Conservation (phyloP, 768 basidiomycete species). For the Chlorophyllum brunneum region DNA sequence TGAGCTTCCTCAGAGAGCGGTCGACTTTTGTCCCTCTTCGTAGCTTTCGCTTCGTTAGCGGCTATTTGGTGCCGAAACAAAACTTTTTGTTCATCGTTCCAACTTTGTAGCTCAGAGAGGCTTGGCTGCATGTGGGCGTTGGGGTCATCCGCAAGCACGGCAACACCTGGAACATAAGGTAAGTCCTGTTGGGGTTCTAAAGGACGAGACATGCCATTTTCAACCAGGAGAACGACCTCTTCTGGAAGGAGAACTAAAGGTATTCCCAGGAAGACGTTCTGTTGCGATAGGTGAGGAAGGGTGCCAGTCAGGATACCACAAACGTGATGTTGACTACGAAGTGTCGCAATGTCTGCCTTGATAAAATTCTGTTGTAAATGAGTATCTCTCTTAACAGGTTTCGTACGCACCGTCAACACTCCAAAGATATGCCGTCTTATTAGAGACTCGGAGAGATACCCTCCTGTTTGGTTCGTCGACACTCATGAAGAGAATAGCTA, state of each 20-base stretch:
- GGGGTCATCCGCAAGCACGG: constrained; percentile 72
- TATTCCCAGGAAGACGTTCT: constrained; percentile 94
- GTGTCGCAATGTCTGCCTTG: constrained; percentile 65
- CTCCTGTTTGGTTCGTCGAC: constrained; percentile 23
- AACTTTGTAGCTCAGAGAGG: constrained; percentile 41
- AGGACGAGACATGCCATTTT: constrained; percentile 56
- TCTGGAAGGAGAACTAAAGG: constrained; percentile 88
- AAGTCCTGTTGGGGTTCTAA: constrained; percentile 1
- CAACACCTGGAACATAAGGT: constrained; percentile 51
- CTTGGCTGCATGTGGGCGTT: constrained; percentile 51
- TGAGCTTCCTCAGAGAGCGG: constrained; percentile 61
- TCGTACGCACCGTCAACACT: constrained; percentile 63
- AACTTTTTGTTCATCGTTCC: constrained; percentile 49
- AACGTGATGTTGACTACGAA: constrained; percentile 78
- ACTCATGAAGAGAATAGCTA: constrained; percentile 13
- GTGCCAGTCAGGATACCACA: constrained; percentile 89
- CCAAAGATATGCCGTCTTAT: constrained; percentile 86
- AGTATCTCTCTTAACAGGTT: background rate
- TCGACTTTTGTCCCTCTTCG: constrained; percentile 36
- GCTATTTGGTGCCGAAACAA: constrained; percentile 45
- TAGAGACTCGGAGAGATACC: constrained; percentile 69
- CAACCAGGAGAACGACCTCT: constrained; percentile 84
- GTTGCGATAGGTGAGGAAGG: constrained; percentile 90
- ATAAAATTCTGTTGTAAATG: constrained; percentile 2
- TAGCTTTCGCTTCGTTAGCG: constrained; percentile 44